A percentile compares a stretch with the other conserved stretches of the same genome.
Evolutionary conservation across 2,329 filamentous ascomycete genomes (phyloP).

Genomic region (Stylonectria norvegica): DNA sequence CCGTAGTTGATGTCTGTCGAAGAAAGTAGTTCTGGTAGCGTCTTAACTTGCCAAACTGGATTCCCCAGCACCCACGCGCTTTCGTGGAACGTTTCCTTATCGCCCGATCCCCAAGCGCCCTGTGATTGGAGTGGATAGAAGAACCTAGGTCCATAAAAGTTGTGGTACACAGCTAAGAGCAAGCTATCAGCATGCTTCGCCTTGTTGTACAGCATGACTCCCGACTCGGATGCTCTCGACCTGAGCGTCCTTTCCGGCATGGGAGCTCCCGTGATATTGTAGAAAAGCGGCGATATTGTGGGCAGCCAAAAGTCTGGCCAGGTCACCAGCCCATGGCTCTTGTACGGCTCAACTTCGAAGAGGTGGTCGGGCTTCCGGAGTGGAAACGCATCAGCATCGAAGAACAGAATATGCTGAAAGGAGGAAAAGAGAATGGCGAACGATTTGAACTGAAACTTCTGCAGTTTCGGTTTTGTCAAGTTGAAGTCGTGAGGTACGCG

Average conservation of each 20-base stretch:
- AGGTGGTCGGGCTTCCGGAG: conserved; percentile 17
- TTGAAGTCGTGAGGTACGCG: conserved; percentile 4
- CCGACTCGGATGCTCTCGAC: conserved; percentile 20
- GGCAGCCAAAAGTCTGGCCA: conserved; percentile 27
- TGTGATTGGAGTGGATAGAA: conserved; percentile 26
- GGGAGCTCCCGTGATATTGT: conserved; percentile 14
- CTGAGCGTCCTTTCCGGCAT: conserved; percentile 17
- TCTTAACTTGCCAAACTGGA: conserved; percentile 19
- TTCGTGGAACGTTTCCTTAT: conserved; percentile 25
- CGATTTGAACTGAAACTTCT: conserved; percentile 20
- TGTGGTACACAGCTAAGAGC: conserved; percentile 21
- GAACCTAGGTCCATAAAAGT: conserved; percentile 20
- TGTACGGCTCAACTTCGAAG: conserved; percentile 17
- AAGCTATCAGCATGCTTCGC: conserved; percentile 20
- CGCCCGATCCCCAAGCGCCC: conserved; percentile 24
- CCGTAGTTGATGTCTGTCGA: conserved; percentile 17
- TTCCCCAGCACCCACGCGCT: conserved; percentile 17
- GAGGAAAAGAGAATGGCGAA: conserved; percentile 22
- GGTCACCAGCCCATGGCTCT: conserved; percentile 16
- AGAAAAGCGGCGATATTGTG: conserved; percentile 22
- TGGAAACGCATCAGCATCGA: conserved; percentile 24
- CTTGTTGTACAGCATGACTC: conserved; percentile 22
- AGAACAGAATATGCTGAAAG: conserved; percentile 21
- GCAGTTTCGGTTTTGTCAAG: conserved; percentile 7
- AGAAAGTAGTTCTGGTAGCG: conserved; percentile 10